Percentiles rank a stretch among this genome's conserved stretches.
phyloP scores from a whole-genome alignment of 805 yeast genomes.

The Candida nemodendra region DNA sequence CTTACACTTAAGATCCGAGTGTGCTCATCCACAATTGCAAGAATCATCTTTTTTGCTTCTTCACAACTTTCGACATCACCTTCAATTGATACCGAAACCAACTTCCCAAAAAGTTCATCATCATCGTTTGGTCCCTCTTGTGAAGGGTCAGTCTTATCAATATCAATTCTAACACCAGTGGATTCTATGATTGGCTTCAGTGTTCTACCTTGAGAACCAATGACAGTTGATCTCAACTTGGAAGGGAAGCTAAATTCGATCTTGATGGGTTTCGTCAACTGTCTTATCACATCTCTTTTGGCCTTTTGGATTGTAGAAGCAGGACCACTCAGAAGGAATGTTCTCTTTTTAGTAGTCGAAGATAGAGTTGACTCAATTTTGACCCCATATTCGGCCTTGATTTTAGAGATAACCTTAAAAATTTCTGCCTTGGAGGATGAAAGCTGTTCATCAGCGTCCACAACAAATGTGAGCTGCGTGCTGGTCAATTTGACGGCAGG shows the following conservation, averaged over 20 bases:
- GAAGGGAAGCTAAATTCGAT: conserved; percentile 69
- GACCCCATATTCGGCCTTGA: conserved; percentile 60
- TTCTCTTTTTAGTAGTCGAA: conserved; percentile 69
- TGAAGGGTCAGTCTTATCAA: conserved; percentile 40
- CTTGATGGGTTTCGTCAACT: conserved; percentile 71
- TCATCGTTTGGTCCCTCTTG: conserved; percentile 31
- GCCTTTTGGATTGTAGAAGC: conserved; percentile 65
- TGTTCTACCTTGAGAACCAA: conserved; percentile 83
- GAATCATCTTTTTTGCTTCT: conserved; percentile 66
- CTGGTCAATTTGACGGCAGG: conserved; percentile 54
- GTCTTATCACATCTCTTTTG: conserved; percentile 70
- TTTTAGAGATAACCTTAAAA: conserved; percentile 59
- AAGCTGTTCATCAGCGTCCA: conserved; percentile 67
- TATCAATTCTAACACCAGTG: conserved; percentile 68
- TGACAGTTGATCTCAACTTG: conserved; percentile 69
- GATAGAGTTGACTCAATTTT: conserved; percentile 83
- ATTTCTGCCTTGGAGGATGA: conserved; percentile 64
- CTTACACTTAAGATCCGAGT: conserved; percentile 56
- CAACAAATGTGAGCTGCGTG: conserved; percentile 76
- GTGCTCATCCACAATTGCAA: conserved; percentile 72
- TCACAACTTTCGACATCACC: conserved; percentile 86
- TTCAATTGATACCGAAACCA: conserved; percentile 62
- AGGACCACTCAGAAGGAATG: conserved; percentile 78
- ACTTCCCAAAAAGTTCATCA: conserved; percentile 58
- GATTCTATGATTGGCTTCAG: conserved; percentile 75